These are phyloP conservation scores for Penstemon newberryi DNA, from an alignment of 257 asterid species.

Conservation along the genomic window DNA sequence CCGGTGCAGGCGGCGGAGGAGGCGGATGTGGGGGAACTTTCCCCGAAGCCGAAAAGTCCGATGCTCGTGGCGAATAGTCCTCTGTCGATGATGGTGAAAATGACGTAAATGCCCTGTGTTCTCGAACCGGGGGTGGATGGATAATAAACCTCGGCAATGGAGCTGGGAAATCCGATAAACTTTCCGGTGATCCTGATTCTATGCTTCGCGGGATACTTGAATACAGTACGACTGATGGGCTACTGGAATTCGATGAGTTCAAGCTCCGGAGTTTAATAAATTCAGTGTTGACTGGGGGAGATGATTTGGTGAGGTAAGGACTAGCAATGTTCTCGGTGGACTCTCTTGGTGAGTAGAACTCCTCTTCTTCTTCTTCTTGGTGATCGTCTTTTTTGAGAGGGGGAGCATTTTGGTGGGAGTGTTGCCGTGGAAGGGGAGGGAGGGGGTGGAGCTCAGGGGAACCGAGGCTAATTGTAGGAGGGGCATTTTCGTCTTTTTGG, in stretches of 20 bases:
- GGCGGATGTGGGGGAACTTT: slow-evolving; percentile 49
- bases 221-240: slow-evolving; percentile 56
- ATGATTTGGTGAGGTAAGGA: slow-evolving; percentile 31
- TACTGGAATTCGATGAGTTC: slow-evolving; percentile 40
- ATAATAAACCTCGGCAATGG: slow-evolving; percentile 42
- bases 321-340: slow-evolving; percentile 48
- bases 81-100: slow-evolving; percentile 65
- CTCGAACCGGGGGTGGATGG: slow-evolving; percentile 55
- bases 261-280: slow-evolving; percentile 34
- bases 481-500: slow-evolving; percentile 27
- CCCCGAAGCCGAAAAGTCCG: slow-evolving; percentile 46
- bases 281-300: slow-evolving; percentile 23
- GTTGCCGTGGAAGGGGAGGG: slow-evolving; percentile 84
- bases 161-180: slow-evolving; percentile 54
- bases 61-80: slow-evolving; percentile 57
- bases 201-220: slow-evolving; percentile 62
- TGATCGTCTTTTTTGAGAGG: slow-evolving; percentile 27
- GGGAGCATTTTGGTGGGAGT: slow-evolving; percentile 26
- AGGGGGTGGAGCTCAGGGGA: slow-evolving; percentile 95
- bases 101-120: slow-evolving; percentile 40
- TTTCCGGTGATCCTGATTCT: slow-evolving; percentile 69
- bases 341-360: slow-evolving; percentile 66
- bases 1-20: slow-evolving; percentile 43
- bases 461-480: slow-evolving; percentile 39
- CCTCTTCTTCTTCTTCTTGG: slow-evolving; percentile 44